These are phyloP conservation scores for Kwoniella pini DNA, from an alignment of 768 basidiomycete genomes.

Conservation along the genomic window DNA sequence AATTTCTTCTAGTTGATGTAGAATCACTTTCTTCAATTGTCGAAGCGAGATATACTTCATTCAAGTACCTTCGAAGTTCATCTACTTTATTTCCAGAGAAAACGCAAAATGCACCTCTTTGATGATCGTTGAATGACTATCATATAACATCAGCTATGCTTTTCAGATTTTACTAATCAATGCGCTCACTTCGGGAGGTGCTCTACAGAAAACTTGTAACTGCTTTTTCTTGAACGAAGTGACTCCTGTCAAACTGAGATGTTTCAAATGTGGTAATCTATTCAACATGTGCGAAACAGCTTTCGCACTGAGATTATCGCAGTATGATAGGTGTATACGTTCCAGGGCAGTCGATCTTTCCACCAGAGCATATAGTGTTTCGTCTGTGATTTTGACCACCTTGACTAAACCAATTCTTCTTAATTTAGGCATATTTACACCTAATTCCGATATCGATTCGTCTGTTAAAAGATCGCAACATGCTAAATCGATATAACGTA, in stretches of 20 bases:
- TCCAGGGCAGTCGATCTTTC: constrained; percentile 84
- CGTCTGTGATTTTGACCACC: constrained; percentile 88
- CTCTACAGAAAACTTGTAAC: constrained; percentile 84
- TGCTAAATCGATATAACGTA: constrained; percentile 95
- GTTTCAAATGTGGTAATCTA: constrained; percentile 84
- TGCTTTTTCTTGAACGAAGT: constrained; percentile 81
- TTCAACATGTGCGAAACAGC: constrained; percentile 88
- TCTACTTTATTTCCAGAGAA: constrained; percentile 89
- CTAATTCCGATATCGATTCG: constrained; percentile 88
- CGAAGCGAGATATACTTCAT: constrained; percentile 23
- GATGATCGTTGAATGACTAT: constrained; percentile 83
- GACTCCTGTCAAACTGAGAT: constrained; percentile 96
- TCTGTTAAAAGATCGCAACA: constrained; percentile 87
- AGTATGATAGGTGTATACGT: constrained; percentile 95
- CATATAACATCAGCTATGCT: background rate
- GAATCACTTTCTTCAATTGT: constrained; percentile 21
- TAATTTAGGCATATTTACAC: constrained; percentile 76
- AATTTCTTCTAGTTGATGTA: constrained; percentile 30
- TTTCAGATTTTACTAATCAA: background rate
- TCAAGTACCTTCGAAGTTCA: constrained; percentile 74
- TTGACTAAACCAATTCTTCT: constrained; percentile 93
- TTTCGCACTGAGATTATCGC: constrained; percentile 88
- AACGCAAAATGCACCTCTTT: constrained; percentile 89
- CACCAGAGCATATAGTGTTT: constrained; percentile 83
- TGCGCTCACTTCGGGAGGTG: constrained; percentile 73